Evolutionary conservation across 345 rosid genomes (phyloP), one percentile per base, ranked within the genome.

Genomic region (Citrus cavaleriei): DNA sequence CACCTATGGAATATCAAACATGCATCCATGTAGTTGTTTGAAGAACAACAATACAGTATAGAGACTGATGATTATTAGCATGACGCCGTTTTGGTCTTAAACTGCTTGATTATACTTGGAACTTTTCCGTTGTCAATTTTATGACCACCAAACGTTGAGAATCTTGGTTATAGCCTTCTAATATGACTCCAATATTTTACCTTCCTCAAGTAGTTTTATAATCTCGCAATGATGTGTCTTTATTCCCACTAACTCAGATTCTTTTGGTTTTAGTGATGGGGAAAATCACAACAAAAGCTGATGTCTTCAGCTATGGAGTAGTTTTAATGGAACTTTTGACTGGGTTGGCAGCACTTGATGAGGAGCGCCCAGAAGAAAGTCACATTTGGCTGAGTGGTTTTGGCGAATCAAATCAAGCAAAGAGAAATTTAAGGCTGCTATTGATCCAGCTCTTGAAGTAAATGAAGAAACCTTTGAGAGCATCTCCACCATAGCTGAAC

Each of bases 311-410:
- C 81, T 88, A 79, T 16, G 89, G 91, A 25, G 91, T 86, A 55
- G 91, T 88, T 24, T 70, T 88, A 72, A 88, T 88, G 88, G 88
- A 88, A 49, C 84, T 88, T 30, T 67, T 88, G 75, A 88, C 91
- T 1, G 88, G 91, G 59, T 51, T 86, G 51, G 82, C 77, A 21
- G 91, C 91, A 19, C 88, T 88, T 3, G 89, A 80, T 2, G 89
- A 86, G 79, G 77, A 68, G n/a, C 85, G 89, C 57, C 75, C 89
- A 0, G 91, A 88, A 80, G 89, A 88, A 80, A 81, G 81, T 55
- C 77, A 88, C 83, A 88, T 82, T 70, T 88, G 66, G 88, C 85
- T 1, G 91, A 86, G 75, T 88, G 91, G 91, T 88, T 88, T 78
- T 84, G 86, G 84, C 81, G 78, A 76, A 78, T 88, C 72, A 86